These are phyloP conservation scores for Clohesyomyces aquaticus DNA, from an alignment of 495 filamentous ascomycete genomes.

Conservation along the genomic window DNA sequence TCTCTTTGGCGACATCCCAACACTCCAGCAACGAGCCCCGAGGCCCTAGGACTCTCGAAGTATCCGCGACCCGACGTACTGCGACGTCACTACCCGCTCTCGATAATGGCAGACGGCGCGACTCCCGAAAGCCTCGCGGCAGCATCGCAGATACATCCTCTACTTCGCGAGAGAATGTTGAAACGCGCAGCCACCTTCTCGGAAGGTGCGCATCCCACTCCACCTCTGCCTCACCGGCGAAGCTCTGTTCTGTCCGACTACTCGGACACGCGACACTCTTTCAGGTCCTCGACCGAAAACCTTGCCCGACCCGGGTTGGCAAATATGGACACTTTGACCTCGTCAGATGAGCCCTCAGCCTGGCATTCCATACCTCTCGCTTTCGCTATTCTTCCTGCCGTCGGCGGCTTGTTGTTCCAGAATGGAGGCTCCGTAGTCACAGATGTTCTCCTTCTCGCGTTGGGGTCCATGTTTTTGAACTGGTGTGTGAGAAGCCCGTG, in stretches of 20 bases:
- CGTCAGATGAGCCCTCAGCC: constrained; percentile 57
- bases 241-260: constrained; percentile 78
- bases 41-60: neutral
- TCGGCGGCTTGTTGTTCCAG: constrained; percentile 81
- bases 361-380: constrained; percentile 80
- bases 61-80: neutral
- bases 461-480: constrained; percentile 86
- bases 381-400: constrained; percentile 80
- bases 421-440: constrained; percentile 83
- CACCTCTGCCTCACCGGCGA: constrained; percentile 55
- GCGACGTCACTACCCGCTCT: neutral
- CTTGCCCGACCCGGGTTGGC: constrained; percentile 63
- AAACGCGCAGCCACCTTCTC: constrained; percentile 35
- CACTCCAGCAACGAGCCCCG: neutral
- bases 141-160: constrained; percentile 33
- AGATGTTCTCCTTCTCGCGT: constrained; percentile 75
- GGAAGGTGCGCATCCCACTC: constrained; percentile 33
- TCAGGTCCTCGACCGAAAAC: constrained; percentile 73
- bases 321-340: constrained; percentile 36
- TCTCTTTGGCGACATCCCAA: neutral
- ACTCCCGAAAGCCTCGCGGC: constrained; percentile 21
- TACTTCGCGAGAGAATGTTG: constrained; percentile 36
- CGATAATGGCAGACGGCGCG: constrained; percentile 11
- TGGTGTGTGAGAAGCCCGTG: constrained; percentile 92
- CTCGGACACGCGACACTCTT: constrained; percentile 65